Conservation (phyloP, 805 yeast species). For the Pichia cabralensis region DNA sequence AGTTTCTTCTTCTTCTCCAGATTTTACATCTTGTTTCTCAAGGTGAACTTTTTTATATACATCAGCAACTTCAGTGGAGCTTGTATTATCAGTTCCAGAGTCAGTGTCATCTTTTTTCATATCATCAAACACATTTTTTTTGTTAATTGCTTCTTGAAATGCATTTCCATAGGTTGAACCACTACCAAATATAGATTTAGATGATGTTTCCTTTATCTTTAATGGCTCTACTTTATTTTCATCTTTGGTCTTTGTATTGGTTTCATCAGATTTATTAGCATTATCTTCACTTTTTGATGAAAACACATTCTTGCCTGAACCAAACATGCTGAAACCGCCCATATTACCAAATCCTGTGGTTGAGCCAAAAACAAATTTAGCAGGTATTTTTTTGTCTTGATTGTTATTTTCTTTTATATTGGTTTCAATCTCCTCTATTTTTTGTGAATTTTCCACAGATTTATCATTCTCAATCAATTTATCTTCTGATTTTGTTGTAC, state of each 20-base stretch:
- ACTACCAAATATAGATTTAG: slow-evolving; percentile 31
- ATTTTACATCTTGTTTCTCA: slow-evolving; percentile 48
- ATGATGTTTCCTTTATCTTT: not conserved
- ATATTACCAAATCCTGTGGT: slow-evolving; percentile 39
- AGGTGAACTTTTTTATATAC: slow-evolving; percentile 50
- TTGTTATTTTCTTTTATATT: no score
- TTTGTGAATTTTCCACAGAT: no score
- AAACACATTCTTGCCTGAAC: slow-evolving; percentile 26
- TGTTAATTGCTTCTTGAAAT: slow-evolving; percentile 39
- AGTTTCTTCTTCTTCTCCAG: slow-evolving; percentile 87
- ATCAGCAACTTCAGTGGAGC: slow-evolving; percentile 17
- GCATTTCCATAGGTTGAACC: slow-evolving; percentile 43
- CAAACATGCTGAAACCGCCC: slow-evolving; percentile 28
- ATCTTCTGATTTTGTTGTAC: no score
- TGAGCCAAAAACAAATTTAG: slow-evolving; percentile 44
- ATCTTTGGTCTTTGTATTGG: slow-evolving; percentile 2
- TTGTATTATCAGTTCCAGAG: slow-evolving; percentile 14
- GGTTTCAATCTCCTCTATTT: no score
- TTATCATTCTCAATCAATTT: no score
- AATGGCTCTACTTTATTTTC: not conserved
- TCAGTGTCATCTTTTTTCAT: slow-evolving; percentile 4
- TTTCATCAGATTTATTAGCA: no score
- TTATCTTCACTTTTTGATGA: slow-evolving; percentile 14
- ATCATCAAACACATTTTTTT: slow-evolving; percentile 49
- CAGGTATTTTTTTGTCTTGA: no score